Percentiles rank a stretch among this genome's conserved stretches.
Conservation (phyloP, 164 flowering plant species). For the Dillenia suffruticosa region DNA sequence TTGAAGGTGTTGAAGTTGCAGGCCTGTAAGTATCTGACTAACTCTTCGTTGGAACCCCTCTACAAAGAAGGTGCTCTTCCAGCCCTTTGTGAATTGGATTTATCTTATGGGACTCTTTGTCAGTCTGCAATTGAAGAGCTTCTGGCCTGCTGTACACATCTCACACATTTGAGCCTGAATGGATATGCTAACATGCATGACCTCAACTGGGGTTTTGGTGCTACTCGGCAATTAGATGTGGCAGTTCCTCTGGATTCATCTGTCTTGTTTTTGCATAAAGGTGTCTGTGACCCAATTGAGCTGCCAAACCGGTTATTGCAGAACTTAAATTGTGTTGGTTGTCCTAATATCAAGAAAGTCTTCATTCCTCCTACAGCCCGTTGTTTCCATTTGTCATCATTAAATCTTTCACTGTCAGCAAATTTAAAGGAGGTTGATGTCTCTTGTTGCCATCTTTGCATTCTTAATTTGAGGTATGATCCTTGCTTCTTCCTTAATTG, state of each 20-base stretch:
- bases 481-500: neutral
- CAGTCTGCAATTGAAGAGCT: conserved; percentile 95
- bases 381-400: conserved; percentile 60
- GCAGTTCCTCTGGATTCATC: conserved; percentile 10
- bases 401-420: conserved; percentile 82
- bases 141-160: conserved; percentile 78
- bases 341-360: conserved; percentile 84
- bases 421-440: conserved; percentile 88
- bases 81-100: conserved; percentile 71
- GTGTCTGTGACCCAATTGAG: conserved; percentile 20
- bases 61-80: conserved; percentile 80
- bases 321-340: conserved; percentile 90
- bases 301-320: conserved; percentile 62
- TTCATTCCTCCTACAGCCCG: conserved; percentile 66
- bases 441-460: conserved; percentile 60
- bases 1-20: conserved; percentile 80
- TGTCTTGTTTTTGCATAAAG: conserved; percentile 18
- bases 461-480: conserved; percentile 83
- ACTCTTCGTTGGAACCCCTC: conserved; percentile 80
- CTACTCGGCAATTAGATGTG: conserved; percentile 22
- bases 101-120: conserved; percentile 82
- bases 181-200: conserved; percentile 94
- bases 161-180: conserved; percentile 88
- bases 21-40: conserved; percentile 92
- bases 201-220: conserved; percentile 62